Percentiles rank a stretch among this genome's conserved stretches.
Conservation (phyloP, 1,284 basidiomycete species). For the Trametes pubescens region DNA sequence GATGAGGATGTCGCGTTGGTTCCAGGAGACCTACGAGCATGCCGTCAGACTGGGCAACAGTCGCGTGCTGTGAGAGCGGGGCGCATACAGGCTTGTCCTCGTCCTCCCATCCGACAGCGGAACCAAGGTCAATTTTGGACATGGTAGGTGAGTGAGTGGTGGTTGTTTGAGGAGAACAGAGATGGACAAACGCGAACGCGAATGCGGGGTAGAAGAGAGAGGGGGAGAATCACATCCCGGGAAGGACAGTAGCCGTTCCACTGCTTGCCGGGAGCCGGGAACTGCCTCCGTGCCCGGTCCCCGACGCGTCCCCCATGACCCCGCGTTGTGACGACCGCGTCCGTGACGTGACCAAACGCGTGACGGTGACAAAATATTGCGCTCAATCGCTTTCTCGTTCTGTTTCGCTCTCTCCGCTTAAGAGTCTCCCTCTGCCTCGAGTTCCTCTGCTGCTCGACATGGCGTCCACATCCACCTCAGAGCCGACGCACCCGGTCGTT, state of each 20-base stretch:
- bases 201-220: conserved; percentile 17
- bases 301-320: conserved; percentile 22
- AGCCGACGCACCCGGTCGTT: conserved; percentile 66
- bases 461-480: conserved; percentile 41
- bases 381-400: neutral
- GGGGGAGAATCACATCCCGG: conserved; percentile 15
- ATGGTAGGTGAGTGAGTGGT: conserved; percentile 25
- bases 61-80: neutral
- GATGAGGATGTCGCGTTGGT: conserved; percentile 70
- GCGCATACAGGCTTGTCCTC: conserved; percentile 40
- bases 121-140: conserved; percentile 42
- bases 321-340: conserved; percentile 7
- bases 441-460: conserved; percentile 21
- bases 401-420: too few relatives aligned
- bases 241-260: neutral
- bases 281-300: neutral
- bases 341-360: neutral
- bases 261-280: neutral
- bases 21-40: conserved; percentile 67
- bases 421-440: too few relatives aligned
- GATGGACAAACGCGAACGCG: neutral
- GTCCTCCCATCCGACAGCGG: conserved; percentile 42
- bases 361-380: conserved; percentile 26
- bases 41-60: neutral
- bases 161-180: neutral